phyloP scores from a whole-genome alignment of 345 rosid species.

The Syzygium aromaticum region DNA sequence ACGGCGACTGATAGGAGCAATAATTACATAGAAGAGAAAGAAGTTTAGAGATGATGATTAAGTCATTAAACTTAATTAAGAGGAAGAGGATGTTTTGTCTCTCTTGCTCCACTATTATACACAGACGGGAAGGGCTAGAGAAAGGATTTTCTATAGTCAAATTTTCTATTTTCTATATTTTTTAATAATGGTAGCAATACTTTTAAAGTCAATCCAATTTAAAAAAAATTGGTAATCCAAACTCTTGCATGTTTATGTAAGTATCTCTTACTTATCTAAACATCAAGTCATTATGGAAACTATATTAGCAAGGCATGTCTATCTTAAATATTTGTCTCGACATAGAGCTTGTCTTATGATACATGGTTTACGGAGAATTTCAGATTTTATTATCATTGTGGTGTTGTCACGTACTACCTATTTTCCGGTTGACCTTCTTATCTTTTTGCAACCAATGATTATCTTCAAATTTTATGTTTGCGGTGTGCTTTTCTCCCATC shows the following conservation, averaged over 20 bases:
- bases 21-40: neutral
- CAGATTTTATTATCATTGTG: rapidly evolving
- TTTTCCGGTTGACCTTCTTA: neutral
- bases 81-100: neutral
- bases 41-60: neutral
- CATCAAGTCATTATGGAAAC: neutral
- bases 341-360: neutral
- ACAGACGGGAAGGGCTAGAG: neutral
- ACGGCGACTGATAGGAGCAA: neutral
- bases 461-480: neutral
- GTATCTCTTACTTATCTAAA: neutral
- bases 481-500: neutral
- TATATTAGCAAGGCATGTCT: neutral
- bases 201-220: neutral
- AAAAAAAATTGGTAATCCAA: neutral
- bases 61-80: neutral
- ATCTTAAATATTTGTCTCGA: neutral
- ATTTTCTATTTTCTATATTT: neutral
- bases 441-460: neutral
- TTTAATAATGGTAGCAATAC: neutral
- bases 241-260: neutral
- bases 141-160: neutral
- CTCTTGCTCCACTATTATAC: neutral
- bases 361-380: neutral
- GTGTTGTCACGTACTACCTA: neutral